phyloP scores from a whole-genome alignment of 352 stramenopile genomes.

The Globisporangium acanthophoron region DNA sequence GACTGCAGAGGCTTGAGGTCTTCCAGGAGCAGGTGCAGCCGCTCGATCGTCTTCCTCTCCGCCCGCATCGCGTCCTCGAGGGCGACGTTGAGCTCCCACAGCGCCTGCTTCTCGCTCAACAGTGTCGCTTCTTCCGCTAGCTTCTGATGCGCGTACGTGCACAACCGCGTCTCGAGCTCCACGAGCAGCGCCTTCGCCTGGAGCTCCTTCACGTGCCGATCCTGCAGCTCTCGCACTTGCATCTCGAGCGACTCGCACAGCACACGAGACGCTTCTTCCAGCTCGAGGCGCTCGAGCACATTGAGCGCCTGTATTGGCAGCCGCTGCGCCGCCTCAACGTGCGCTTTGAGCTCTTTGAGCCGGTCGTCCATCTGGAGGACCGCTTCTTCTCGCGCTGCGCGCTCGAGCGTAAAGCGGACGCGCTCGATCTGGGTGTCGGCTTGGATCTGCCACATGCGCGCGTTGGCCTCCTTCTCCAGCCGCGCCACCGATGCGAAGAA shows the following conservation, averaged over 20 bases:
- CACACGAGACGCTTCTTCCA: conserved; percentile 26
- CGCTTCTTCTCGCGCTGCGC: conserved; percentile 48
- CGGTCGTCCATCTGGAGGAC: conserved; percentile 48
- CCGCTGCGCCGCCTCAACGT: conserved; percentile 34
- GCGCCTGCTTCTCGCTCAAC: conserved; percentile 51
- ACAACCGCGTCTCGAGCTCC: conserved; percentile 38
- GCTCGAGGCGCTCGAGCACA: conserved; percentile 34
- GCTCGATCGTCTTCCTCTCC: conserved; percentile 34
- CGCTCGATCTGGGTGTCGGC: conserved; percentile 48
- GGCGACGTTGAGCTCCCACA: conserved; percentile 49
- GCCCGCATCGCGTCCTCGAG: conserved; percentile 38
- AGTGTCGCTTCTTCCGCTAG: conserved; percentile 52
- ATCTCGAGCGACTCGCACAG: conserved; percentile 18
- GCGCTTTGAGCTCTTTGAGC: conserved; percentile 29
- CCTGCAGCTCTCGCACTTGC: conserved; percentile 16
- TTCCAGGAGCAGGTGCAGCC: conserved; percentile 32
- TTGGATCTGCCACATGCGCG: conserved; percentile 46
- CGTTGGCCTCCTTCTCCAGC: conserved; percentile 41
- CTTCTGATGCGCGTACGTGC: conserved; percentile 33
- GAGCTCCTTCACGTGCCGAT: conserved; percentile 11
- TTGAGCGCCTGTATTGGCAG: conserved; percentile 52
- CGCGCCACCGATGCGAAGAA: conserved; percentile 45
- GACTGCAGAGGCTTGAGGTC: conserved; percentile 2
- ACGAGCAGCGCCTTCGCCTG: conserved; percentile 35
- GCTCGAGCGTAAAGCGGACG: conserved; percentile 57